Base-by-base conservation (phyloP, 306 rosid species). In the Biancaea sappan region DNA sequence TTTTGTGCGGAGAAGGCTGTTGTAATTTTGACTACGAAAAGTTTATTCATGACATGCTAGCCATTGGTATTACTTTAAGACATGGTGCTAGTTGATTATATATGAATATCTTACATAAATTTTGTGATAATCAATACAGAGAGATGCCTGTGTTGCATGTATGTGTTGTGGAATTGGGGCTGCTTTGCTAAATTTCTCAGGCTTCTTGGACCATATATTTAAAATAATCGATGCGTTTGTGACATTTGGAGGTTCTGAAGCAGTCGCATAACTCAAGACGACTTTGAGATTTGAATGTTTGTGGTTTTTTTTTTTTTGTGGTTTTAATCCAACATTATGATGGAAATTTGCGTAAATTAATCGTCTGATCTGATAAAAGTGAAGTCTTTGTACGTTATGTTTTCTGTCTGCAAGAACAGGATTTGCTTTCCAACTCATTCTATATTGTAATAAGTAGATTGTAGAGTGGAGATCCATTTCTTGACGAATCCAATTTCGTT, bases 1-100 rank as follows among this genome's bases (percentile, higher is more conserved):
- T 76, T 74, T n/a, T n/a, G n/a, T 77, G 76, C 69, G 73, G 24
- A 51, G 77, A 24, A 72, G 69, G 35, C 69, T 73, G 44, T 37
- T 60, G 74, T 66, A 66, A 71, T 50, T 73, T 77, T 37, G 73
- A 62, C 69, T 35, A 35, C 14, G 37, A 21, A 32, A 52, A 77
- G 60, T 61, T 72, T 70, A 61, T 38, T 58, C 15, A 53, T 53
- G 59, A 9, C 59, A 7, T 34, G 22, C 21, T 46, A 22, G 51
- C 50, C 48, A 40, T 32, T 21, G 38, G 31, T 12, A 51, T 72
- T 57, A 59, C 50, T 44, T n/a, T n/a, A 14, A 14, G 2, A 13
- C 72, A 35, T 22, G 7, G 24, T 40, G 50, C 60, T 18, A 32
- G 29, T 77, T 28, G 31, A 41, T 2, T 60, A 59, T 54, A 60